A percentile compares a stretch with the other conserved stretches of the same genome.
These are phyloP conservation scores for Tricholoma terreum DNA, from an alignment of 768 basidiomycete species.

Conservation along the genomic window DNA sequence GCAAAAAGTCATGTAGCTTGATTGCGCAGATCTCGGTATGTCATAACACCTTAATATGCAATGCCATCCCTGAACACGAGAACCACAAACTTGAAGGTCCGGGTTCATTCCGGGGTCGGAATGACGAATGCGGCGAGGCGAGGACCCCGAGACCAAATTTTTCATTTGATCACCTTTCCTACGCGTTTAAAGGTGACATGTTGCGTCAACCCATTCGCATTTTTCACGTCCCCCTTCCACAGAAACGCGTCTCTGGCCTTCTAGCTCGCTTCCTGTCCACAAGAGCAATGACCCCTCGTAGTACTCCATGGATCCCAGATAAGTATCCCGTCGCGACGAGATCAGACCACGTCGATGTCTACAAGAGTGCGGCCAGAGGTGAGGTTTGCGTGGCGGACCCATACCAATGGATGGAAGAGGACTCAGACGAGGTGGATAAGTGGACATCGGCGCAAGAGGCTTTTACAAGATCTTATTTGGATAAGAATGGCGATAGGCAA, in stretches of 20 bases:
- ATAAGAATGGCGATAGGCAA: conserved; percentile 57
- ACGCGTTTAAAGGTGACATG: conserved; percentile 14
- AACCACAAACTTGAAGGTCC: too few relatives aligned
- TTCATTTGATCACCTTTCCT: conserved; percentile 2
- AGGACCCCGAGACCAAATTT: conserved; percentile 12
- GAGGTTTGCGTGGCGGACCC: conserved; percentile 65
- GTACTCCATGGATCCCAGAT: conserved; percentile 51
- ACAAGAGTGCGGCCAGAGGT: conserved; percentile 62
- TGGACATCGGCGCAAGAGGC: conserved; percentile 63
- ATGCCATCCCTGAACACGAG: too few relatives aligned
- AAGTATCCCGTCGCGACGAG: conserved; percentile 64
- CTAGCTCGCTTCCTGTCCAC: conserved; percentile 23
- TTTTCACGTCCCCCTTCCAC: conserved; percentile 7
- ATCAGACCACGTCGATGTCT: conserved; percentile 64
- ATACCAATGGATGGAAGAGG: conserved; percentile 71
- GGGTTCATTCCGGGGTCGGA: too few relatives aligned
- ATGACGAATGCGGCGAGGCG: too few relatives aligned
- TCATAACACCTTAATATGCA: too few relatives aligned
- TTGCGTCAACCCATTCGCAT: conserved; percentile 15
- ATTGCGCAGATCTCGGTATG: too few relatives aligned
- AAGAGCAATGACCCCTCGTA: conserved; percentile 29
- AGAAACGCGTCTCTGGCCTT: conserved; percentile 21
- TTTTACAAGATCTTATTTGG: conserved; percentile 58
- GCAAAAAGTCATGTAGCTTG: too few relatives aligned
- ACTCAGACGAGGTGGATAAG: conserved; percentile 58